These are phyloP conservation scores for Escallonia rubra DNA, from an alignment of 129 eudicot genomes.

Conservation along the genomic window DNA sequence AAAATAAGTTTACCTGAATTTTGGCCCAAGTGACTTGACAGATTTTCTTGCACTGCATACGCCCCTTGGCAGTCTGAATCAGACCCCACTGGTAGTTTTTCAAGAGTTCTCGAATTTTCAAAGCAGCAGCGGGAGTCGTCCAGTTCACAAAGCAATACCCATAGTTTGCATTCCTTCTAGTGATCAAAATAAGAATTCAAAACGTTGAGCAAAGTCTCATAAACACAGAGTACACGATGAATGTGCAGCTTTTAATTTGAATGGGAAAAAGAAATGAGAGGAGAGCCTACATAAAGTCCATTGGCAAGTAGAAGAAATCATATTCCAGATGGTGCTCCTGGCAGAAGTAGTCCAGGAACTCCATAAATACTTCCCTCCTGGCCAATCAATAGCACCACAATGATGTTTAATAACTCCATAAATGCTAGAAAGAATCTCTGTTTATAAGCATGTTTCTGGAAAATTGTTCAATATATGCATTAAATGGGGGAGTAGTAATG, in stretches of 20 bases:
- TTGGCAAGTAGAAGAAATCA: slow-evolving; percentile 19
- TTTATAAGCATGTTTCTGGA: too few species aligned
- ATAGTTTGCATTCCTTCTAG: background rate
- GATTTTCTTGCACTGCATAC: background rate
- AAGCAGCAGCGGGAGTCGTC: background rate
- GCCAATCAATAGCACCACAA: background rate
- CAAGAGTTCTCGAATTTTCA: background rate
- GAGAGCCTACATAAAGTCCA: slow-evolving; percentile 19
- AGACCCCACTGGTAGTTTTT: background rate
- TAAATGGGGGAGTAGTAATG: too few species aligned
- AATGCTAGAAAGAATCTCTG: too few species aligned
- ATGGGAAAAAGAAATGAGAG: background rate
- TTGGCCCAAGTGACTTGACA: background rate
- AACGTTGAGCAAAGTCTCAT: too few species aligned
- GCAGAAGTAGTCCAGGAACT: slow-evolving; percentile 12
- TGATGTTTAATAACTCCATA: too few species aligned
- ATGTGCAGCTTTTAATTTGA: too few species aligned
- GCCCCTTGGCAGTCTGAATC: background rate
- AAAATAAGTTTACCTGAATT: background rate
- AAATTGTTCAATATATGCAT: too few species aligned
- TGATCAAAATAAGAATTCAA: background rate
- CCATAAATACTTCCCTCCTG: slow-evolving; percentile 18
- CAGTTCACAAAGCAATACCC: background rate
- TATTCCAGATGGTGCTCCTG: slow-evolving; percentile 8
- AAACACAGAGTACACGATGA: too few species aligned